A percentile compares a stretch with the other conserved stretches of the same genome.
Evolutionary conservation across 371 early-diverging fungal genomes (phyloP).

Genomic region (Conidiobolus incongruus): DNA sequence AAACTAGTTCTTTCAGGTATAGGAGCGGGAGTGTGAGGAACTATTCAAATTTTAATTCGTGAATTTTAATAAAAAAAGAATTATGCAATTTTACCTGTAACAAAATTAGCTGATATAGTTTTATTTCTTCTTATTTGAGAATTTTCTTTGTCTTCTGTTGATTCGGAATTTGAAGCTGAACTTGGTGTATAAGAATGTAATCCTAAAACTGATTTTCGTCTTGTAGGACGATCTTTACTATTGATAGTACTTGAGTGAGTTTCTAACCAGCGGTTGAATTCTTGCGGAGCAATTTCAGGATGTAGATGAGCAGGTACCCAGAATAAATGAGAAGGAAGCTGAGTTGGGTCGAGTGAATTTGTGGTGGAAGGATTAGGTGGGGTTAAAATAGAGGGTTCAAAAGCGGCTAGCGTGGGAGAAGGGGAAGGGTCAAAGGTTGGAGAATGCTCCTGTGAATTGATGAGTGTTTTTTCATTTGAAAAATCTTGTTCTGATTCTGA

Average conservation of each 20-base stretch:
- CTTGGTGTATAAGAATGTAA: constrained; percentile 14
- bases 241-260: constrained; percentile 14
- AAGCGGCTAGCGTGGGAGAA: too few species aligned
- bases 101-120: constrained; percentile 23
- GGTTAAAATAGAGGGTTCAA: too few species aligned
- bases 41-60: constrained; percentile 11
- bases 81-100: constrained; percentile 16
- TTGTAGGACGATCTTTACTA: constrained; percentile 9
- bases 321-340: constrained; percentile 6
- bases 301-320: constrained; percentile 36
- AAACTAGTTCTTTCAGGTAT: constrained; percentile 12
- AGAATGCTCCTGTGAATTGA: too few species aligned
- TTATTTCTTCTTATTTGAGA: constrained; percentile 26
- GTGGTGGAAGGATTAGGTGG: too few species aligned
- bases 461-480: too few species aligned
- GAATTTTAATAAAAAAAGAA: constrained; percentile 9
- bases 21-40: constrained; percentile 16
- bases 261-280: constrained; percentile 23
- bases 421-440: too few species aligned
- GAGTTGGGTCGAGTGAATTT: constrained; percentile 6
- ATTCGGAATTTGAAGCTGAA: constrained; percentile 7
- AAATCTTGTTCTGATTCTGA: too few species aligned
- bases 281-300: constrained; percentile 29
- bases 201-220: constrained; percentile 23
- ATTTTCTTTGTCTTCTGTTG: constrained; percentile 35